phyloP scores from a whole-genome alignment of 176 grass and related monocot species.

The Aegilops tauschii region DNA sequence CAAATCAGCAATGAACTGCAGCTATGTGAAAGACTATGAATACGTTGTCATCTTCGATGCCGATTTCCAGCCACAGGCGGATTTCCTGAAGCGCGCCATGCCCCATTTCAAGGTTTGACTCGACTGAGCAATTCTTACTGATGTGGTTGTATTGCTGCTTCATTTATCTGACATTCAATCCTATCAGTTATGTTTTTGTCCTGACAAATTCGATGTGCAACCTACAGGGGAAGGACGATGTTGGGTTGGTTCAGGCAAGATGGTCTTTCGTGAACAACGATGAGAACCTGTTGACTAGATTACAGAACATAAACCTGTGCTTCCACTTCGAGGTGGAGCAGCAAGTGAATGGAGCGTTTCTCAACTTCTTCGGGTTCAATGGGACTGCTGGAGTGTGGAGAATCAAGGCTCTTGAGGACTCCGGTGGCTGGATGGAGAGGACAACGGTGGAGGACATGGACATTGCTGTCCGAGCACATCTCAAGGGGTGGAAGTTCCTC shows the following conservation, averaged over 20 bases:
- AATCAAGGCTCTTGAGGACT: slow-evolving; percentile 87
- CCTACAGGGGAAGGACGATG: slow-evolving; percentile 73
- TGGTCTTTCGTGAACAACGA: slow-evolving; percentile 95
- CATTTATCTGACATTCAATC: background rate
- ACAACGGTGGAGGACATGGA: slow-evolving; percentile 96
- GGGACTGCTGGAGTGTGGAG: slow-evolving; percentile 85
- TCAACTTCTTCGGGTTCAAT: slow-evolving; percentile 97
- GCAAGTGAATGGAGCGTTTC: slow-evolving; percentile 79
- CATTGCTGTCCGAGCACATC: slow-evolving; percentile 84
- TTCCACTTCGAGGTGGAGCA: slow-evolving; percentile 99
- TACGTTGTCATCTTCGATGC: slow-evolving; percentile 92
- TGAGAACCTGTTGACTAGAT: slow-evolving; percentile 77
- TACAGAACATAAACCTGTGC: slow-evolving; percentile 87
- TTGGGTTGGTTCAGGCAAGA: slow-evolving; percentile 82
- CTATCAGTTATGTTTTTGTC: slow-evolving; percentile 4
- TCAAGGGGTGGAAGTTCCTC: slow-evolving; percentile 89
- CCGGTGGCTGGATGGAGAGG: slow-evolving; percentile 91
- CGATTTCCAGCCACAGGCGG: slow-evolving; percentile 67
- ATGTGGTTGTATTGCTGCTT: background rate
- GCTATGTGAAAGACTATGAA: slow-evolving; percentile 84
- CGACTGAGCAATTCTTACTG: background rate
- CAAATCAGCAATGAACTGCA: slow-evolving; percentile 86
- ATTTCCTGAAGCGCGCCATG: slow-evolving; percentile 76
- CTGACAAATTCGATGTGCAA: background rate
- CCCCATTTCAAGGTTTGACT: slow-evolving; percentile 84